A percentile compares a stretch with the other conserved stretches of the same genome.
Conservation (phyloP, 2,329 filamentous ascomycete genomes). For the Botrytis hyacinthi region DNA sequence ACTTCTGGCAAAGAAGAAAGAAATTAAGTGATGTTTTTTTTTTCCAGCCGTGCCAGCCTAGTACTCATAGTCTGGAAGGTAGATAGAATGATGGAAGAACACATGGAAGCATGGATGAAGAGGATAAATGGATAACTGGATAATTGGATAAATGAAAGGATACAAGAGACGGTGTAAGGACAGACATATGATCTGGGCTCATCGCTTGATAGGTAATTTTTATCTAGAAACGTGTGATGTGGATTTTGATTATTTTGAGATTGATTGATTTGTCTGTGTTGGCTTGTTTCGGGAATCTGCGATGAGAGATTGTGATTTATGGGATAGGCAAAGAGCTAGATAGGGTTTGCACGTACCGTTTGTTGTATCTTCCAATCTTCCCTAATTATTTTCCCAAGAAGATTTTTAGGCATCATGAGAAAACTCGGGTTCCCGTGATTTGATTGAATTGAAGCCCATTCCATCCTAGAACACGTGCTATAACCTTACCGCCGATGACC, state of each 20-base stretch:
- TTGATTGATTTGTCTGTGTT: not conserved
- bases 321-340: not conserved
- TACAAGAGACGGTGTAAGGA: not conserved
- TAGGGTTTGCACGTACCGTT: not conserved
- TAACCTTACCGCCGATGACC: not conserved
- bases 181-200: not conserved
- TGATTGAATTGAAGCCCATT: not conserved
- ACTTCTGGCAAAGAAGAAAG: not conserved
- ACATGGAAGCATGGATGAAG: not conserved
- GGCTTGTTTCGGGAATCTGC: constrained; percentile 9
- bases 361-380: not conserved
- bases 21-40: not conserved
- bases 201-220: not conserved
- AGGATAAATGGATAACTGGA: not conserved
- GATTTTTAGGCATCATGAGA: not conserved
- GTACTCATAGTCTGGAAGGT: not conserved
- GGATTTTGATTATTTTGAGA: not conserved
- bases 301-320: constrained; percentile 1
- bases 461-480: not conserved
- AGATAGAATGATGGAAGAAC: not conserved
- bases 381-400: not conserved
- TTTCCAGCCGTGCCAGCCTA: not conserved
- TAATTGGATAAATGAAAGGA: not conserved
- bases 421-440: constrained; percentile 3
- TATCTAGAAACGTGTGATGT: not conserved